These are phyloP conservation scores for Calocybe gambosa DNA, from an alignment of 1,284 basidiomycete genomes.

Conservation along the genomic window DNA sequence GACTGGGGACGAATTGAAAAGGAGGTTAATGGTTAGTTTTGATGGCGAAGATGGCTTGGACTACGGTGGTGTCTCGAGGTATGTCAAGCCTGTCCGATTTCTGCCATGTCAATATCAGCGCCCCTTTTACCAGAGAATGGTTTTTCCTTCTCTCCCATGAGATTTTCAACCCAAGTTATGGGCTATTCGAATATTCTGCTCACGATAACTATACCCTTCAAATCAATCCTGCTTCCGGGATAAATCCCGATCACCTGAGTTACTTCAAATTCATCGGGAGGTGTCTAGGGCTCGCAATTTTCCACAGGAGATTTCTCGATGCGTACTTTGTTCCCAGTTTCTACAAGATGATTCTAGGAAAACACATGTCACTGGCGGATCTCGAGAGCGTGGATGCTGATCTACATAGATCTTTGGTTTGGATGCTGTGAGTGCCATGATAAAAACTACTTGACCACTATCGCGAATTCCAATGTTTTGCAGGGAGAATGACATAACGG, in stretches of 20 bases:
- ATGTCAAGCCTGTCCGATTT: slow-evolving; percentile 19
- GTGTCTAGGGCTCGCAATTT: slow-evolving; percentile 91
- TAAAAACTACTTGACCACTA: not conserved
- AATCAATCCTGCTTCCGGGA: slow-evolving; percentile 95
- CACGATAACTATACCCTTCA: slow-evolving; percentile 99
- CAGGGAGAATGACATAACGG: slow-evolving; percentile 92
- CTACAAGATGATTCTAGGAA: slow-evolving; percentile 98
- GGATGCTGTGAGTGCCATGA: slow-evolving; percentile 81
- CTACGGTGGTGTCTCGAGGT: slow-evolving; percentile 96
- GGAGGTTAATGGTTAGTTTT: slow-evolving; percentile 97
- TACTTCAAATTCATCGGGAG: slow-evolving; percentile 99
- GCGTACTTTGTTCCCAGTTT: slow-evolving; percentile 99
- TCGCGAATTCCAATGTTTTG: slow-evolving; percentile 9
- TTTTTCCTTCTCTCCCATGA: slow-evolving; percentile 99
- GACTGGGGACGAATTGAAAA: slow-evolving; percentile 92
- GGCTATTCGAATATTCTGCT: slow-evolving; percentile 97
- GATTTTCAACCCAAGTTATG: slow-evolving; percentile 99
- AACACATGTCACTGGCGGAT: slow-evolving; percentile 81
- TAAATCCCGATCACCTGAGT: slow-evolving; percentile 98
- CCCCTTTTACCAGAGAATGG: slow-evolving; percentile 71
- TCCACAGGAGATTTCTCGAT: slow-evolving; percentile 97
- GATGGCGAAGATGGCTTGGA: slow-evolving; percentile 98
- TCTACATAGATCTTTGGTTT: slow-evolving; percentile 85
- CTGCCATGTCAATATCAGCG: slow-evolving; percentile 9
- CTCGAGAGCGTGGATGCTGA: slow-evolving; percentile 89